Conservation (phyloP, 2,329 filamentous ascomycete species). For the Cercospora zeae-maydis region DNA sequence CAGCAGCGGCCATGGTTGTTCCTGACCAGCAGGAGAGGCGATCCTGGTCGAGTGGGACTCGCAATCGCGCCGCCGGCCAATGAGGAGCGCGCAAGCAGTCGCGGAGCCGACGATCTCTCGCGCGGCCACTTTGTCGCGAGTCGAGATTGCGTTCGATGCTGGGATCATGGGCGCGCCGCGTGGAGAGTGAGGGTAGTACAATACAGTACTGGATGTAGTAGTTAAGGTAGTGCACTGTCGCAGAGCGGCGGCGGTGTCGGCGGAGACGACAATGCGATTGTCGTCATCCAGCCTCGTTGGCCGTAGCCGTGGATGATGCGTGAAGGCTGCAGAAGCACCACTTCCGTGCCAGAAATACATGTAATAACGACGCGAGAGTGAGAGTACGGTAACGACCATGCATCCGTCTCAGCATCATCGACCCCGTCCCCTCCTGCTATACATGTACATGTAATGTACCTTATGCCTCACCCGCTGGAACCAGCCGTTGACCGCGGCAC, state of each 20-base stretch:
- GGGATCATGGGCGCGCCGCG: background rate
- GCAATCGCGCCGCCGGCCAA: background rate
- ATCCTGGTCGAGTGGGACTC: constrained; percentile 4
- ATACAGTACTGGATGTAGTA: no score
- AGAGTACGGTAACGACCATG: background rate
- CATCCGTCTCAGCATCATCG: background rate
- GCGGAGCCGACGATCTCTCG: constrained; percentile 1
- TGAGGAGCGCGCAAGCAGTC: background rate
- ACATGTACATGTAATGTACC: no score
- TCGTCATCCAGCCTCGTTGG: background rate
- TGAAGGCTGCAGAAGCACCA: background rate
- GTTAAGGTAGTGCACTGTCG: no score
- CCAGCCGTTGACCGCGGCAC: background rate
- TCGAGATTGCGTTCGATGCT: constrained; percentile 12
- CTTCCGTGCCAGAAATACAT: background rate
- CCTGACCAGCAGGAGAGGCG: background rate
- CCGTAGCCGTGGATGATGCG: background rate
- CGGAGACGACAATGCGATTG: background rate
- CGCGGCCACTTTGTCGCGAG: background rate
- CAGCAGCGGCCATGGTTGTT: constrained; percentile 1
- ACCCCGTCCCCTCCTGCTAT: background rate
- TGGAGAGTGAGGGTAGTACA: no score
- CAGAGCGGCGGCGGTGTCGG: background rate
- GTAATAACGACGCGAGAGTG: background rate
- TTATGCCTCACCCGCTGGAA: background rate